phyloP scores from a whole-genome alignment of 2,329 filamentous ascomycete species.

The Akanthomyces uredinophilus region DNA sequence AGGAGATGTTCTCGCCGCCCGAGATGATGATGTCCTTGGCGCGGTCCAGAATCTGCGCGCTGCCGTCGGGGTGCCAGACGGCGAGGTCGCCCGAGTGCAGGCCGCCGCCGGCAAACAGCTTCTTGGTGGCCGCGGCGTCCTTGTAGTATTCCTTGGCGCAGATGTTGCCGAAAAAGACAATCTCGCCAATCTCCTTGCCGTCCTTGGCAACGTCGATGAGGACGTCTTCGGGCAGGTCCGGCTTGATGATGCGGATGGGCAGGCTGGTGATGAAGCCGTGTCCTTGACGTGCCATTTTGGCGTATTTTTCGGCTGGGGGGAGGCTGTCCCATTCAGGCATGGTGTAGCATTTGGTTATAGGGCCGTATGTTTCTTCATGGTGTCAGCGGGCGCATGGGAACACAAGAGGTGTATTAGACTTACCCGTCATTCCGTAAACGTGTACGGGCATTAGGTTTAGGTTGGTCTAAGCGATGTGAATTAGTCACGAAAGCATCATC shows the following conservation, averaged over 20 bases:
- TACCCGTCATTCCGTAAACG: conserved; percentile 72
- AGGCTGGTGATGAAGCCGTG: conserved; percentile 84
- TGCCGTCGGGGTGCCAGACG: conserved; percentile 87
- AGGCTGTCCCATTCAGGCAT: conserved; percentile 80
- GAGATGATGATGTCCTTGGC: conserved; percentile 99
- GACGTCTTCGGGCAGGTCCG: conserved; percentile 60
- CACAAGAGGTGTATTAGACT: not conserved
- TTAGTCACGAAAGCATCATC: not conserved
- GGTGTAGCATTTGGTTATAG: conserved; percentile 89
- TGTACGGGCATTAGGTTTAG: conserved; percentile 89
- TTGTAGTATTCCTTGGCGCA: conserved; percentile 91
- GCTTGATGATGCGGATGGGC: conserved; percentile 76
- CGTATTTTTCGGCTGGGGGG: conserved; percentile 70
- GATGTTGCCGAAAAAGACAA: conserved; percentile 87
- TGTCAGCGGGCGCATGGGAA: not conserved
- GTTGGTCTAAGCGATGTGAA: conserved; percentile 28
- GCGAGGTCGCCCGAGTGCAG: conserved; percentile 89
- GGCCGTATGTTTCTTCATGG: conserved; percentile 76
- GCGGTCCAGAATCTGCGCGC: conserved; percentile 85
- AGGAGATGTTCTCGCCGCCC: conserved; percentile 95
- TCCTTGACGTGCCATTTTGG: conserved; percentile 87
- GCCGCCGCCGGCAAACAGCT: conserved; percentile 81
- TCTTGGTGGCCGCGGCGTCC: conserved; percentile 76
- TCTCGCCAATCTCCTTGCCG: conserved; percentile 47
- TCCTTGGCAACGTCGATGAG: conserved; percentile 43